These are phyloP conservation scores for Anthracocystis setariae DNA, from an alignment of 1,284 basidiomycete species.

Conservation along the genomic window DNA sequence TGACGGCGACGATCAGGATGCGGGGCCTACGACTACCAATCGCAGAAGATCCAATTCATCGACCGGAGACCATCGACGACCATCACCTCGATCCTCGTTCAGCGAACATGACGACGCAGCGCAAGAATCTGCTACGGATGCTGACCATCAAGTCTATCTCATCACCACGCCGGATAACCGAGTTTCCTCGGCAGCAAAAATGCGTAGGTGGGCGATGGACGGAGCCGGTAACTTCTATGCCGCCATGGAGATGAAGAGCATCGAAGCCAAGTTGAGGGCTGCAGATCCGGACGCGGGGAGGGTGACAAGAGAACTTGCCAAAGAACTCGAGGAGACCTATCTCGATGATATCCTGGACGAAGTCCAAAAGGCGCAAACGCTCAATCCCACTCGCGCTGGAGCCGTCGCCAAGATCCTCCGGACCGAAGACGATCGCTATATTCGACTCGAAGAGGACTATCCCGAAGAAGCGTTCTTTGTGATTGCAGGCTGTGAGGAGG, in stretches of 20 bases:
- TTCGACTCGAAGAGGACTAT: conserved; percentile 65
- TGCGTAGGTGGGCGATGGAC: conserved; percentile 66
- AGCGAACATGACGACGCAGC: conserved; percentile 4
- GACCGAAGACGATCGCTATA: conserved; percentile 61
- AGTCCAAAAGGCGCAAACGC: conserved; percentile 65
- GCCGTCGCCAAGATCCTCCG: conserved; percentile 52
- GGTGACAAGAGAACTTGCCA: conserved; percentile 25
- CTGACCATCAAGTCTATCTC: conserved; percentile 49
- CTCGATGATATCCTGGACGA: conserved; percentile 64
- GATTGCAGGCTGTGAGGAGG: conserved; percentile 64
- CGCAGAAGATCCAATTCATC: conserved; percentile 27
- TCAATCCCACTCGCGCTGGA: conserved; percentile 46
- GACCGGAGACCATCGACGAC: conserved; percentile 15
- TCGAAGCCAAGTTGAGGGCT: conserved; percentile 60
- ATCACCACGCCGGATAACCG: conserved; percentile 67
- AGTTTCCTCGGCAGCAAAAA: conserved; percentile 64
- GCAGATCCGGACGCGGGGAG: conserved; percentile 47
- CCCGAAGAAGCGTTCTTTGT: conserved; percentile 67
- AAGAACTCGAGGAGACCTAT: conserved; percentile 56
- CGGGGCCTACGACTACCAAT: conserved; percentile 14
- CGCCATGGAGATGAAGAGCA: conserved; percentile 66
- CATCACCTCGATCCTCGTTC: conserved; percentile 28
- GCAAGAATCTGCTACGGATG: conserved; percentile 16
- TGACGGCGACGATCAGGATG: conserved; percentile 30
- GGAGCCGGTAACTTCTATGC: conserved; percentile 62